These are phyloP conservation scores for Sherardia arvensis DNA, from an alignment of 257 asterid species.

Conservation along the genomic window DNA sequence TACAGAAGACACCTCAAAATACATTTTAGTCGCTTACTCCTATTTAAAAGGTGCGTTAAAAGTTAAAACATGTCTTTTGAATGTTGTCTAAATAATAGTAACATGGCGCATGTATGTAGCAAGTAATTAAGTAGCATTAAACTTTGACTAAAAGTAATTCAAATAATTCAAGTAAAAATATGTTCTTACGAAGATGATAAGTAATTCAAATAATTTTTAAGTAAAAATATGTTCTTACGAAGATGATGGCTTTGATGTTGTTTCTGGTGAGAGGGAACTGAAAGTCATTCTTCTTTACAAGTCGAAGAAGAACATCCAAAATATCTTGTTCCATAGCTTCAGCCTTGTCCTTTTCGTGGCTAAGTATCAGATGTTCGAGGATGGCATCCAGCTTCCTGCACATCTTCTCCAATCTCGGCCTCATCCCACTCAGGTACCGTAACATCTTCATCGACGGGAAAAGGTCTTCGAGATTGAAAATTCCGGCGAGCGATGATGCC, in stretches of 20 bases:
- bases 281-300: neutral
- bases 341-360: neutral
- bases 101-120: too few species aligned
- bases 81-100: too few species aligned
- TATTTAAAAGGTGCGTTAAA: too few species aligned
- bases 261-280: slow-evolving; percentile 13
- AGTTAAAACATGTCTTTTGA: too few species aligned
- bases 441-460: slow-evolving; percentile 9
- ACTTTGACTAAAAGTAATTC: too few species aligned
- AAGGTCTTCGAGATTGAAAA: neutral
- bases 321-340: neutral
- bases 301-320: neutral
- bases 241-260: slow-evolving; percentile 20
- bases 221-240: neutral
- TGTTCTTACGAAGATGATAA: too few species aligned
- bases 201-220: too few species aligned
- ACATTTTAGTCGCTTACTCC: too few species aligned
- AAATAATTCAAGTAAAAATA: too few species aligned
- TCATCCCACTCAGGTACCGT: slow-evolving; percentile 3
- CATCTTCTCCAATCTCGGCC: neutral
- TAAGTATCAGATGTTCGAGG: neutral
- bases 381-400: neutral
- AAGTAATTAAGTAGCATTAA: too few species aligned
- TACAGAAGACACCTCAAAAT: too few species aligned
- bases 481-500: neutral